Percentiles rank a stretch among this genome's conserved stretches.
Conservation (phyloP, 768 basidiomycete species). For the Trametes gibbosa region DNA sequence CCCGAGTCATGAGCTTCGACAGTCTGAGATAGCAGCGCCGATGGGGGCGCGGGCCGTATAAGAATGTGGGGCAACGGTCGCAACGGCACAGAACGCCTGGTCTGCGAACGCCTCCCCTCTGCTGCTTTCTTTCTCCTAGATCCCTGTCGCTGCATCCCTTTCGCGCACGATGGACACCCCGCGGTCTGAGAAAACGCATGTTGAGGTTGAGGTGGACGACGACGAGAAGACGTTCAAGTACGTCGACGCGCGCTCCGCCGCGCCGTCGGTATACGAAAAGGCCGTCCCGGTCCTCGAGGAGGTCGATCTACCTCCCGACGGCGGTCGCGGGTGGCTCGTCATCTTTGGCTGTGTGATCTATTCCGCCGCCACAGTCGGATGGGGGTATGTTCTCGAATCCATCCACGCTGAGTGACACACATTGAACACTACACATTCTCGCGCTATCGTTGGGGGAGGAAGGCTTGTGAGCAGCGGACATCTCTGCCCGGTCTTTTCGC, state of each 20-base stretch:
- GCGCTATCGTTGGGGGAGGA: conserved; percentile 7
- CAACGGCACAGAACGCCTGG: neutral
- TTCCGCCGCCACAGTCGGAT: conserved; percentile 22
- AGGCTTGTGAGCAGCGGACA: conserved; percentile 27
- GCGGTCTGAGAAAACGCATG: conserved; percentile 22
- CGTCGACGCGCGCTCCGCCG: conserved; percentile 5
- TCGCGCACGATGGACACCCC: conserved; percentile 21
- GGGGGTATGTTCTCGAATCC: conserved; percentile 23
- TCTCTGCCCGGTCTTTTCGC: conserved; percentile 15
- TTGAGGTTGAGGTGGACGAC: conserved; percentile 6
- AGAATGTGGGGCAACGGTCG: neutral
- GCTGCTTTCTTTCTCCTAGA: neutral
- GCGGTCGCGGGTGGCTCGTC: conserved; percentile 25
- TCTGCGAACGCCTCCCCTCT: neutral
- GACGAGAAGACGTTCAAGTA: conserved; percentile 13
- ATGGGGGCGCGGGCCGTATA: conserved; percentile 1
- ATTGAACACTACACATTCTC: conserved; percentile 4
- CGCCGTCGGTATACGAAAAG: conserved; percentile 18
- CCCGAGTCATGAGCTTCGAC: conserved; percentile 8
- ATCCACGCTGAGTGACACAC: neutral
- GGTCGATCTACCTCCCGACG: conserved; percentile 21
- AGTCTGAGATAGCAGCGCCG: neutral
- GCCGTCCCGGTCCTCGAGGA: conserved; percentile 3
- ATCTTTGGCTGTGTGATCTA: conserved; percentile 23
- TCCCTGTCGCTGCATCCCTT: neutral